Conservation (phyloP, 1,284 basidiomycete species). For the Inonotus obliquus region DNA sequence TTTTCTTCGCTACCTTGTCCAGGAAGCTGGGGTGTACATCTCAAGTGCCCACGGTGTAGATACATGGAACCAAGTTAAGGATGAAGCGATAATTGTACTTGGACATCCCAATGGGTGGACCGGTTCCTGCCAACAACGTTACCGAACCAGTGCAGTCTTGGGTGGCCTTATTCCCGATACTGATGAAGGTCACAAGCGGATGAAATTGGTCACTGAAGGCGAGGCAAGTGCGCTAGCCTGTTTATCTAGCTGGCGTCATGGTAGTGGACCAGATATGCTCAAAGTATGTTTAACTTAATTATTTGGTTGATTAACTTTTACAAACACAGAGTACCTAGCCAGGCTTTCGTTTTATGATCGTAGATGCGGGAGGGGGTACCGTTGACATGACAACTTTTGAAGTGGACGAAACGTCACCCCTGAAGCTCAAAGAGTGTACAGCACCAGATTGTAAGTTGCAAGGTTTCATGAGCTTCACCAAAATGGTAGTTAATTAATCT, state of each 20-base stretch:
- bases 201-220: constrained; percentile 74
- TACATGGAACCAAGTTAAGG: constrained; percentile 56
- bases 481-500: neutral
- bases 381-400: constrained; percentile 75
- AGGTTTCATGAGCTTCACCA: neutral
- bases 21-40: constrained; percentile 66
- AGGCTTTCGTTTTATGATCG: constrained; percentile 68
- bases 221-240: constrained; percentile 77
- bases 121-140: constrained; percentile 69
- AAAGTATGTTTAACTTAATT: constrained; percentile 40
- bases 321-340: constrained; percentile 27
- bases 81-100: constrained; percentile 60
- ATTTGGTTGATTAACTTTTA: neutral
- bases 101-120: constrained; percentile 81
- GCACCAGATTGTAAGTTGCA: constrained; percentile 63
- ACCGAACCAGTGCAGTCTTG: constrained; percentile 63
- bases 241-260: constrained; percentile 63
- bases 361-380: constrained; percentile 75
- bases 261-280: constrained; percentile 67
- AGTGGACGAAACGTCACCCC: constrained; percentile 56
- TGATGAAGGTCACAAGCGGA: constrained; percentile 58
- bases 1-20: constrained; percentile 67
- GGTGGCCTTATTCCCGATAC: constrained; percentile 66
- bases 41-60: constrained; percentile 63
- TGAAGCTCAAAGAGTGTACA: constrained; percentile 75